Conservation (phyloP, 169 alveolate species). For the Plasmodium gonderi region DNA sequence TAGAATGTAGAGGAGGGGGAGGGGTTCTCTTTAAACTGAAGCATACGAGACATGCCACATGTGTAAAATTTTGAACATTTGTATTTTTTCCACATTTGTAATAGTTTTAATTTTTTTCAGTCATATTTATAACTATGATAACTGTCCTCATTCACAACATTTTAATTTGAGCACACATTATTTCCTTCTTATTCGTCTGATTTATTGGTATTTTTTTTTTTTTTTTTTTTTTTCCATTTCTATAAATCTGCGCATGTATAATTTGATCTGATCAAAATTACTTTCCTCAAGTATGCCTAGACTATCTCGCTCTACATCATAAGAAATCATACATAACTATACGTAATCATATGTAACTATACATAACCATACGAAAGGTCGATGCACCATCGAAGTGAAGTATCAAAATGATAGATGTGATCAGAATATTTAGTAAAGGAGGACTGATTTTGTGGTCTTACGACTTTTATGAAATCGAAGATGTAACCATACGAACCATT, state of each 20-base stretch:
- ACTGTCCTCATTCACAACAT: no score
- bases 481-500: constrained; percentile 32
- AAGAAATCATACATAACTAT: neutral
- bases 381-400: no score
- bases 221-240: no score
- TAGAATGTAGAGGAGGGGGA: neutral
- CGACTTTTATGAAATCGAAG: constrained; percentile 61
- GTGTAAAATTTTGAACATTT: neutral
- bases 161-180: no score
- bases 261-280: no score
- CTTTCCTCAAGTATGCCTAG: no score
- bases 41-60: constrained; percentile 7
- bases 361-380: neutral
- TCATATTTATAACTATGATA: no score
- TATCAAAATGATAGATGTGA: constrained; percentile 58
- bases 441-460: constrained; percentile 73
- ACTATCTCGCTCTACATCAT: no score
- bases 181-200: no score
- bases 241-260: no score
- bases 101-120: neutral
- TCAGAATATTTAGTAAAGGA: constrained; percentile 68
- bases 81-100: neutral
- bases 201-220: no score
- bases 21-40: neutral
- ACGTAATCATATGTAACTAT: neutral